These are phyloP conservation scores for Leucaena leucocephala DNA, from an alignment of 306 rosid species.

Conservation along the genomic window DNA sequence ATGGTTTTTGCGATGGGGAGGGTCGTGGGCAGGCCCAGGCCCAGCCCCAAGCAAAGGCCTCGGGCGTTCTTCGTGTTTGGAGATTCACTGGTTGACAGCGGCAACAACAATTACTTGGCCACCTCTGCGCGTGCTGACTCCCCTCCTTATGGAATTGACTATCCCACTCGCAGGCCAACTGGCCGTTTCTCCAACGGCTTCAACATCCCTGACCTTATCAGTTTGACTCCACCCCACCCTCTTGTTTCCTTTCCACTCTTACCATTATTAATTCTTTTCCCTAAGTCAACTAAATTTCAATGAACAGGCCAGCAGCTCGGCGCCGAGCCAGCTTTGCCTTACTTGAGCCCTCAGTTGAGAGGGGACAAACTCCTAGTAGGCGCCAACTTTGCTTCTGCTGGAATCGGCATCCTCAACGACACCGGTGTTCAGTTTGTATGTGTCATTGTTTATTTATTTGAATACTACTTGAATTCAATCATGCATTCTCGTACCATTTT, in stretches of 20 bases:
- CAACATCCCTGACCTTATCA: slow-evolving; percentile 67
- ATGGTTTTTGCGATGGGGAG: background rate
- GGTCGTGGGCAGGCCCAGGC: background rate
- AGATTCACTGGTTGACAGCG: slow-evolving; percentile 70
- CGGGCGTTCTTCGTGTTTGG: slow-evolving; percentile 72
- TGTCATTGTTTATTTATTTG: background rate
- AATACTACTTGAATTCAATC: too few relatives aligned
- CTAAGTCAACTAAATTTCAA: too few relatives aligned
- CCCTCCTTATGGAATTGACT: slow-evolving; percentile 75
- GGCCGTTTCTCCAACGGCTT: slow-evolving; percentile 77
- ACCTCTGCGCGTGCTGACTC: slow-evolving; percentile 76
- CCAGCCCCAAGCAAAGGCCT: background rate
- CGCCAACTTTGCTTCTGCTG: slow-evolving; percentile 85
- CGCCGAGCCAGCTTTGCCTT: slow-evolving; percentile 57
- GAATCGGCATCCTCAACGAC: slow-evolving; percentile 83
- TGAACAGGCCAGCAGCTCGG: slow-evolving; percentile 51
- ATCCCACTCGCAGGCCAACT: slow-evolving; percentile 55
- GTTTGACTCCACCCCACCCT: slow-evolving; percentile 32
- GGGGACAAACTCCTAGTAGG: slow-evolving; percentile 64
- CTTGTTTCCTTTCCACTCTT: background rate
- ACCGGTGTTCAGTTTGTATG: slow-evolving; percentile 83
- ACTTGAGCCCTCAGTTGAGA: slow-evolving; percentile 66
- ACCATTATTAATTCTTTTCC: too few relatives aligned
- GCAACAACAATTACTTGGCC: slow-evolving; percentile 64
- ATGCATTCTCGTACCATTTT: too few relatives aligned